Evolutionary conservation across 345 rosid species (phyloP).

Genomic region (Rhodamnia argentea): DNA sequence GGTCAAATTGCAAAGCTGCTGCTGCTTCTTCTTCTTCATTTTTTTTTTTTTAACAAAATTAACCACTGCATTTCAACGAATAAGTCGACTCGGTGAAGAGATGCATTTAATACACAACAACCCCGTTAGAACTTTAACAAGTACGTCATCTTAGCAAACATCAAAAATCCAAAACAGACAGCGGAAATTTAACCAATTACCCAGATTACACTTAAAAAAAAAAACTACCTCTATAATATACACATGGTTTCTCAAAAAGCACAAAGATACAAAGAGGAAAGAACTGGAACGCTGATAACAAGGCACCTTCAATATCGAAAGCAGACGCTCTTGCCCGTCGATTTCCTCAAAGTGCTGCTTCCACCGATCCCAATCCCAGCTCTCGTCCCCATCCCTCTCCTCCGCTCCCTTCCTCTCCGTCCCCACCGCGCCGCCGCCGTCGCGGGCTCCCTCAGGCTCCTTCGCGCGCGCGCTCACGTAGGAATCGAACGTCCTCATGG

Average conservation of each 20-base stretch:
- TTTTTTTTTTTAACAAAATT: neutral
- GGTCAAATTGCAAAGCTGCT: neutral
- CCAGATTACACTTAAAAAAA: neutral
- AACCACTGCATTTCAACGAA: neutral
- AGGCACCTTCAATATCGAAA: slow-evolving; percentile 63
- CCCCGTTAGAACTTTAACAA: neutral
- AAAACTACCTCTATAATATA: neutral
- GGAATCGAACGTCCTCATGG: slow-evolving; percentile 49
- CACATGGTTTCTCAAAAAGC: neutral
- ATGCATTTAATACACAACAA: neutral
- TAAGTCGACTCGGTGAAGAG: neutral
- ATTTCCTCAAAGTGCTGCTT: slow-evolving; percentile 66
- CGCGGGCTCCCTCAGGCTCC: slow-evolving; percentile 3
- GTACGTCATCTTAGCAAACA: neutral
- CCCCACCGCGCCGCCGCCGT: neutral
- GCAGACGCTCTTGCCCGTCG: slow-evolving; percentile 73
- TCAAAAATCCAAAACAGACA: neutral
- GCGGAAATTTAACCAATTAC: neutral
- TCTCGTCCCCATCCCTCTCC: slow-evolving; percentile 11
- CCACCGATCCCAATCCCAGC: slow-evolving; percentile 95
- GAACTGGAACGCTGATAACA: neutral
- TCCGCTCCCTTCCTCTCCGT: neutral
- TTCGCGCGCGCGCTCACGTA: slow-evolving; percentile 16
- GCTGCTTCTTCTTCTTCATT: neutral
- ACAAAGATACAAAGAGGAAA: neutral